phyloP scores from a whole-genome alignment of 225 moss, liverwort and hornwort species.

The Polytrichum formosum region DNA sequence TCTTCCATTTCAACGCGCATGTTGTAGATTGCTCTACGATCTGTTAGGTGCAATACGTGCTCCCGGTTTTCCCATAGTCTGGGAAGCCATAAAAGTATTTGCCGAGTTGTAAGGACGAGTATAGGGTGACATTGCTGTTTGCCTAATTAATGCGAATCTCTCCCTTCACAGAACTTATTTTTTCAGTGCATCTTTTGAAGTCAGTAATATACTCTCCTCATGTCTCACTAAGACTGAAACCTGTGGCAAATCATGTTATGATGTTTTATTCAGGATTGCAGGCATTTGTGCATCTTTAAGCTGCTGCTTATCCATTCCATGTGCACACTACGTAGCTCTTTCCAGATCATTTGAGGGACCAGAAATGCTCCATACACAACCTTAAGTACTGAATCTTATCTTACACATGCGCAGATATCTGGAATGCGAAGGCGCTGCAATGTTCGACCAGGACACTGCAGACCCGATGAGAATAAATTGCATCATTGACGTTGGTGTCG shows the following conservation, averaged over 20 bases:
- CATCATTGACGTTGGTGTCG: not conserved
- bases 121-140: too few relatives aligned
- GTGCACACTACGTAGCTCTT: not conserved
- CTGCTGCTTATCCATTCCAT: not conserved
- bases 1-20: too few relatives aligned
- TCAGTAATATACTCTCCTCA: not conserved
- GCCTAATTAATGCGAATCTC: too few relatives aligned
- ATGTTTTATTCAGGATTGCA: not conserved
- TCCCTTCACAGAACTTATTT: too few relatives aligned
- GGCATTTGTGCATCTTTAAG: not conserved
- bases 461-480: not conserved
- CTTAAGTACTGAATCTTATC: not conserved
- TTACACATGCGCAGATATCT: not conserved
- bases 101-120: too few relatives aligned
- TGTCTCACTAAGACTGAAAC: constrained; percentile 2
- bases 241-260: not conserved
- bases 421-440: not conserved
- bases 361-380: not conserved
- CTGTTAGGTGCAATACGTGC: too few relatives aligned
- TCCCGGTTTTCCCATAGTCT: too few relatives aligned
- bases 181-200: too few relatives aligned
- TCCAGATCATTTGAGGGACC: too few relatives aligned
- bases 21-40: too few relatives aligned
- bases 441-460: not conserved
- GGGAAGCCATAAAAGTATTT: too few relatives aligned